A percentile compares a stretch with the other conserved stretches of the same genome.
These are phyloP conservation scores for Phytophthora hibernalis DNA, from an alignment of 352 stramenopile species.

Conservation along the genomic window DNA sequence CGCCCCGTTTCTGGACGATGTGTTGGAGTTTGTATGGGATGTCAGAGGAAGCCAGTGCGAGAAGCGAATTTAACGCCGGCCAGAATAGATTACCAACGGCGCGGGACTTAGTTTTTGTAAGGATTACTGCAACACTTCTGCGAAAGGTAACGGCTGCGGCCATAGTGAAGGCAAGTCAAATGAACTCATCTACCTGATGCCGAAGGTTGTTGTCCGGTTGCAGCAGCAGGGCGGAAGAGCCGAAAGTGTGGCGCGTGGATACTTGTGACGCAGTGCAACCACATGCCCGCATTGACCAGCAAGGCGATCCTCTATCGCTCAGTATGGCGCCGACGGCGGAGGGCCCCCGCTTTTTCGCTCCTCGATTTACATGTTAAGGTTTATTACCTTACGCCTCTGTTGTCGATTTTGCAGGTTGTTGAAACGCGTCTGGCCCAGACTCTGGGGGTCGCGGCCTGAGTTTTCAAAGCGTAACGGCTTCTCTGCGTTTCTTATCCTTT, in stretches of 20 bases:
- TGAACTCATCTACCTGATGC: conserved; percentile 6
- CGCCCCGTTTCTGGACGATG: neutral
- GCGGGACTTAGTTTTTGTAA: conserved; percentile 18
- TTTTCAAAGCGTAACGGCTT: conserved; percentile 11
- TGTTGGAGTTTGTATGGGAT: conserved; percentile 9
- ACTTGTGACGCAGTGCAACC: conserved; percentile 28
- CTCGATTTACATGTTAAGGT: too few relatives aligned
- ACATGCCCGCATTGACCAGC: conserved; percentile 15
- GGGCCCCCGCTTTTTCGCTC: neutral
- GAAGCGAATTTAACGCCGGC: conserved; percentile 21
- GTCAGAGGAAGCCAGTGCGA: conserved; percentile 34
- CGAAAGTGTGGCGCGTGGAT: conserved; percentile 15
- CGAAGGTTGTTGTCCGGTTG: conserved; percentile 29
- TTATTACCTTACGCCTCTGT: too few relatives aligned
- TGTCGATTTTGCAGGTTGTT: conserved; percentile 30
- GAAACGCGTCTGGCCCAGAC: conserved; percentile 36
- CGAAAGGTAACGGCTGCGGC: conserved; percentile 21
- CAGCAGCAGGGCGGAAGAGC: conserved; percentile 39
- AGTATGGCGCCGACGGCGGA: neutral
- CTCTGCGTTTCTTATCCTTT: conserved; percentile 24
- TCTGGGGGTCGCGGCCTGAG: conserved; percentile 22
- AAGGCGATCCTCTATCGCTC: conserved; percentile 19
- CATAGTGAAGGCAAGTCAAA: conserved; percentile 19
- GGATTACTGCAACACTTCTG: conserved; percentile 6
- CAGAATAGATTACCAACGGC: conserved; percentile 36